Conservation (phyloP, 495 filamentous ascomycete species). For the Copromyces sp. region DNA sequence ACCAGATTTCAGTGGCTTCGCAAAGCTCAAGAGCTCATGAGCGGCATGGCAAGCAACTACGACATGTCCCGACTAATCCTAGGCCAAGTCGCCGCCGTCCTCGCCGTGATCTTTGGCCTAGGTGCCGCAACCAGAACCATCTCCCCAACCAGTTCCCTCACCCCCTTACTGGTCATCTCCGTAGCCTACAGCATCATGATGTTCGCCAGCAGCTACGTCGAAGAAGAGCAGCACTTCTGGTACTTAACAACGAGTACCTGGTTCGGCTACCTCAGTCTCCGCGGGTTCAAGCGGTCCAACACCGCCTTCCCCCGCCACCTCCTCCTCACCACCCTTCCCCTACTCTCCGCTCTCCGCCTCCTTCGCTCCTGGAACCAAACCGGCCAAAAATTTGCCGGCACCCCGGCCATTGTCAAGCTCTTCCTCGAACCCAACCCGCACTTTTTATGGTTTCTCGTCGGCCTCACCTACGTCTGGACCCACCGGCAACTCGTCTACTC, state of each 20-base stretch:
- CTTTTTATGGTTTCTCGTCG: conserved; percentile 66
- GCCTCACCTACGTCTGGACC: conserved; percentile 51
- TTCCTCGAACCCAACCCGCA: conserved; percentile 51
- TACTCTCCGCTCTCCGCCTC: conserved; percentile 48
- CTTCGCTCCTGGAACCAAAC: conserved; percentile 87
- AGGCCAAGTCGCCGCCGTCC: conserved; percentile 18
- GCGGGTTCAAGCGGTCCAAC: conserved; percentile 24
- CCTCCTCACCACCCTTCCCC: conserved; percentile 8
- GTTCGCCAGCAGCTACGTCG: conserved; percentile 96
- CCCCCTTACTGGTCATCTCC: conserved; percentile 21
- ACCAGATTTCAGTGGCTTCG: conserved; percentile 47
- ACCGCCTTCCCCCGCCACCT: conserved; percentile 3
- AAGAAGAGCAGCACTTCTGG: conserved; percentile 98
- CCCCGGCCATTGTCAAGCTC: conserved; percentile 66
- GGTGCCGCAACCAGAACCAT: conserved; percentile 6
- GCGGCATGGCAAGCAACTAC: conserved; percentile 85
- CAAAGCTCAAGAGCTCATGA: conserved; percentile 64
- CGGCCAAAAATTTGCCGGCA: conserved; percentile 85
- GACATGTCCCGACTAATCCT: conserved; percentile 42
- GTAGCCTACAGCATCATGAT: conserved; percentile 72
- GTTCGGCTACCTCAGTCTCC: conserved; percentile 55
- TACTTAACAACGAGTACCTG: conserved; percentile 81
- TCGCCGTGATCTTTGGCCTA: conserved; percentile 17
- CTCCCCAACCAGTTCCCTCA: not conserved
- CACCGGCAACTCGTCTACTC: conserved; percentile 24